Conservation (phyloP, 495 filamentous ascomycete species). For the Xylaria palmicola region DNA sequence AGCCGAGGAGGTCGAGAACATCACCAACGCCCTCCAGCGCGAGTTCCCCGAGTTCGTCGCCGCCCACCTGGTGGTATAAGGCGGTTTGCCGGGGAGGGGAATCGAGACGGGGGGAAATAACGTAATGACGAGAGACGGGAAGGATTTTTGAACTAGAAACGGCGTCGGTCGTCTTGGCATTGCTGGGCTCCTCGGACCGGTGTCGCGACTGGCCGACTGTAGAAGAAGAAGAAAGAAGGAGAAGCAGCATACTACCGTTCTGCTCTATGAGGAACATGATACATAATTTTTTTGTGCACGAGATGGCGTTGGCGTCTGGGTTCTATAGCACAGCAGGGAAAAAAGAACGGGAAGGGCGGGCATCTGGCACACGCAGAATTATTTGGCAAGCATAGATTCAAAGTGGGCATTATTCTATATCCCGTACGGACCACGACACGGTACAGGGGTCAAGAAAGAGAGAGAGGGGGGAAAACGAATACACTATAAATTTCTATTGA, state of each 20-base stretch:
- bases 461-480: too few species aligned
- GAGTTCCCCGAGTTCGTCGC: constrained; percentile 64
- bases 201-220: background rate
- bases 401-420: too few species aligned
- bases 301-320: constrained; percentile 6
- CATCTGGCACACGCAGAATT: background rate
- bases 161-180: background rate
- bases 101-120: background rate
- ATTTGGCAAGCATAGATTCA: too few species aligned
- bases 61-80: constrained; percentile 39
- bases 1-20: constrained; percentile 84
- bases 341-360: too few species aligned
- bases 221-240: too few species aligned
- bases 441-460: background rate
- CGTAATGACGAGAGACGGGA: constrained; percentile 13
- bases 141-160: constrained; percentile 7
- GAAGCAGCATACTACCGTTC: too few species aligned
- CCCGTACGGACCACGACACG: too few species aligned
- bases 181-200: background rate
- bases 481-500: constrained; percentile 3
- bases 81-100: background rate
- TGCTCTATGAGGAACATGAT: background rate
- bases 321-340: constrained; percentile 5
- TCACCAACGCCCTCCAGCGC: constrained; percentile 70
- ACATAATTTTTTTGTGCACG: background rate